Evolutionary conservation across 805 yeast genomes (phyloP).

Genomic region (Kuraishia borneana): DNA sequence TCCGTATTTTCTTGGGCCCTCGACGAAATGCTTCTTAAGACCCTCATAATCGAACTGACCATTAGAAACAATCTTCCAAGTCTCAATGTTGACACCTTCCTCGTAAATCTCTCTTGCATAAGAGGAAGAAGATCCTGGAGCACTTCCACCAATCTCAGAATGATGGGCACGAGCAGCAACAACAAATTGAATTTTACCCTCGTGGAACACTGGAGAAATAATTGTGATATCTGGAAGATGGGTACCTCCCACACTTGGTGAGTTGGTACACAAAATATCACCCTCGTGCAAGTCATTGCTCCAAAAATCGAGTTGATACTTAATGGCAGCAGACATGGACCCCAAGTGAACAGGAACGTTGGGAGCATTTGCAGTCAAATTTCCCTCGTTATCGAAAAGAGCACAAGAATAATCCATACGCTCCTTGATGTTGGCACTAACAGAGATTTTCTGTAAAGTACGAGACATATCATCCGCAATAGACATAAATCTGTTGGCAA

Average conservation of each 20-base stretch:
- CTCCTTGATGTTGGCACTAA: constrained; percentile 35
- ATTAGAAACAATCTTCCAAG: constrained; percentile 36
- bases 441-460: constrained; percentile 31
- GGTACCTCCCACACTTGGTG: constrained; percentile 34
- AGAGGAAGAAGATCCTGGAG: constrained; percentile 48
- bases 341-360: constrained; percentile 37
- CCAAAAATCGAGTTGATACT: constrained; percentile 26
- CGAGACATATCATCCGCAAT: constrained; percentile 40
- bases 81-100: constrained; percentile 45
- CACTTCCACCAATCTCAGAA: constrained; percentile 52
- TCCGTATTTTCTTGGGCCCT: constrained; percentile 39
- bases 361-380: constrained; percentile 33
- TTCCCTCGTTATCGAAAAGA: constrained; percentile 31
- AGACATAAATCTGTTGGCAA: constrained; percentile 36
- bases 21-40: constrained; percentile 30
- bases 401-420: constrained; percentile 39
- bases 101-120: constrained; percentile 39
- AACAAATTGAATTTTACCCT: constrained; percentile 34
- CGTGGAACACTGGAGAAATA: constrained; percentile 41
- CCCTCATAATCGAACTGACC: constrained; percentile 45
- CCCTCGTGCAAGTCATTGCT: constrained; percentile 25
- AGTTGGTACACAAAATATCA: constrained; percentile 30
- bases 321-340: constrained; percentile 32
- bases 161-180: constrained; percentile 53
- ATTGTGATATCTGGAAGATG: constrained; percentile 44